Conservation (phyloP, 371 early-diverging fungal genomes). For the Mucor plumbeus region DNA sequence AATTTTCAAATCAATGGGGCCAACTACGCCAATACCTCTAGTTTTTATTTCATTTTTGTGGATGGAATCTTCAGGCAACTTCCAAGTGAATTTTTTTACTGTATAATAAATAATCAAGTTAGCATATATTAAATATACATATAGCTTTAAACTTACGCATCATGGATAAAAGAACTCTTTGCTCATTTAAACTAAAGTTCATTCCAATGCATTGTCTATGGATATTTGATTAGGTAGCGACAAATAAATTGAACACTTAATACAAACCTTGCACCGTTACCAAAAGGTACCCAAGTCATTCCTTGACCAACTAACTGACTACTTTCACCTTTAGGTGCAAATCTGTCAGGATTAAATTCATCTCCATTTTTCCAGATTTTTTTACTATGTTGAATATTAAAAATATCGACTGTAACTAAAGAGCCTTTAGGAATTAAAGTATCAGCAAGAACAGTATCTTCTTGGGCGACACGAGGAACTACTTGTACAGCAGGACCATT, state of each 20-base stretch:
- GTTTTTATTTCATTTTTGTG: neutral
- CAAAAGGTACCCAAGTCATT: slow-evolving; percentile 55
- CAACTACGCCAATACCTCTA: neutral
- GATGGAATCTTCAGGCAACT: neutral
- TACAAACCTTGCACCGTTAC: slow-evolving; percentile 40
- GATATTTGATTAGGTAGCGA: neutral
- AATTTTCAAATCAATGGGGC: neutral
- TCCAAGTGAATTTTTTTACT: slow-evolving; percentile 13
- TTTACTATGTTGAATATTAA: slow-evolving; percentile 38
- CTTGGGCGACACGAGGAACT: slow-evolving; percentile 21
- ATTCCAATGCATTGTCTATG: slow-evolving; percentile 60
- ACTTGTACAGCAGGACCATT: slow-evolving; percentile 11
- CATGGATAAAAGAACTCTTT: slow-evolving; percentile 55
- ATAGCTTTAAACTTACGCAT: slow-evolving; percentile 36
- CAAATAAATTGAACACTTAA: too few species aligned
- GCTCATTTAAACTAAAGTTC: slow-evolving; percentile 61
- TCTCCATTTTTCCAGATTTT: slow-evolving; percentile 24
- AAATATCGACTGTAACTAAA: slow-evolving; percentile 36
- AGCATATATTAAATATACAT: neutral
- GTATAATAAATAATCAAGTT: neutral
- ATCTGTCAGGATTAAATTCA: slow-evolving; percentile 45
- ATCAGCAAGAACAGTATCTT: slow-evolving; percentile 32
- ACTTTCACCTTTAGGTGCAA: slow-evolving; percentile 32
- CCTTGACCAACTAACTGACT: slow-evolving; percentile 29
- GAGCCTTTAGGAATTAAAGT: slow-evolving; percentile 52